Evolutionary conservation across 2,329 filamentous ascomycete species (phyloP).

Genomic region (Escovopsis sp.): DNA sequence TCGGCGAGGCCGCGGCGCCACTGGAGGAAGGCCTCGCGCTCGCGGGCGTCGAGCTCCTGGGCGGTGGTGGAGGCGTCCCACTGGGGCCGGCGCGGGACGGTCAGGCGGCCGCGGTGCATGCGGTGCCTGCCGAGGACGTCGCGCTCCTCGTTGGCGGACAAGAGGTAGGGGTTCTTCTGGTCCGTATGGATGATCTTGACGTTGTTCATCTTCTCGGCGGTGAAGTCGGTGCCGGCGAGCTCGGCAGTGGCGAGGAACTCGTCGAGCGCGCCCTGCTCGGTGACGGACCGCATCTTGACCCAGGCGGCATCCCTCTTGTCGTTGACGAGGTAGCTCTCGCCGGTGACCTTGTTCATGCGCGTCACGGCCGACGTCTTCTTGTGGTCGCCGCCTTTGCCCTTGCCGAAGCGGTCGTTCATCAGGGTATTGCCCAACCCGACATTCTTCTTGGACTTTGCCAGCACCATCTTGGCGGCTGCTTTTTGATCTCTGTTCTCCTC

Average conservation of each 20-base stretch:
- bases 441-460: conserved; percentile 84
- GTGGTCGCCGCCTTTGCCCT: conserved; percentile 72
- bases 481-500: not conserved
- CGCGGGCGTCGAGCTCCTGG: conserved; percentile 60
- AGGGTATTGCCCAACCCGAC: conserved; percentile 92
- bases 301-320: conserved; percentile 80
- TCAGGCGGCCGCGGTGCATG: conserved; percentile 62
- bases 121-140: conserved; percentile 66
- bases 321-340: conserved; percentile 86
- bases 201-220: conserved; percentile 96
- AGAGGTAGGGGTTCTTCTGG: conserved; percentile 86
- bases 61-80: conserved; percentile 82
- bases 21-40: conserved; percentile 66
- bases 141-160: conserved; percentile 73
- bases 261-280: conserved; percentile 89
- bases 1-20: conserved; percentile 88
- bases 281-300: conserved; percentile 99
- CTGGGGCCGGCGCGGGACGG: conserved; percentile 74
- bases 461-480: conserved; percentile 30
- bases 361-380: conserved; percentile 48
- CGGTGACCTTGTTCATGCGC: conserved; percentile 63
- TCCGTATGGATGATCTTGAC: conserved; percentile 97
- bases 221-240: conserved; percentile 96
- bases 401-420: conserved; percentile 98
- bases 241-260: conserved; percentile 94